Evolutionary conservation across 345 rosid genomes (phyloP).

Genomic region (Citrus australasica): DNA sequence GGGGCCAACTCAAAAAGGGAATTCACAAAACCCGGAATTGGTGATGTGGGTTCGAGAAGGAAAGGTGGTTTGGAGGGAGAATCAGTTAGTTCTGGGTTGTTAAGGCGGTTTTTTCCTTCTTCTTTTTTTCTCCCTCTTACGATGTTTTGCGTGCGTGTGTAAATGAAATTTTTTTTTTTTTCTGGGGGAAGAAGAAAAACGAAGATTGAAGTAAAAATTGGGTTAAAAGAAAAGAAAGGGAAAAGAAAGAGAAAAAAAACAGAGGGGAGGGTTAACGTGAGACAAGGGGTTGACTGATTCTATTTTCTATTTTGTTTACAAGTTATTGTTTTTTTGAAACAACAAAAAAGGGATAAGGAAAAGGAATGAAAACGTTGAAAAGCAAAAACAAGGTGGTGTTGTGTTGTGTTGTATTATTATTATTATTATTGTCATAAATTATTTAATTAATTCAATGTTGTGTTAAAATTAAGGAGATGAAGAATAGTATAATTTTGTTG

Average conservation of each 20-base stretch:
- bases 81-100: neutral
- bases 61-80: slow-evolving; percentile 15
- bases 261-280: slow-evolving; percentile 14
- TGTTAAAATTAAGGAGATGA: neutral
- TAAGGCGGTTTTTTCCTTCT: neutral
- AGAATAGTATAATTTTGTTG: neutral
- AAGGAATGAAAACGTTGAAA: neutral
- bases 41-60: neutral
- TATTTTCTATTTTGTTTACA: neutral
- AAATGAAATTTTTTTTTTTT: neutral
- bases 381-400: neutral
- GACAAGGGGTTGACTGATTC: slow-evolving; percentile 45
- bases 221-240: neutral
- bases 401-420: too few relatives aligned
- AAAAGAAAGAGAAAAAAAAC: too few relatives aligned
- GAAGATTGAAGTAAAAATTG: neutral
- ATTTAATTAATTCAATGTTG: too few relatives aligned
- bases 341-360: neutral
- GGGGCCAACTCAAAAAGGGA: neutral
- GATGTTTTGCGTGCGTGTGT: neutral
- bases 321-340: neutral
- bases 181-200: neutral
- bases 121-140: neutral
- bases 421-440: neutral
- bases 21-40: neutral